Evolutionary conservation across 495 filamentous ascomycete genomes (phyloP).

Genomic region (Penicillium goetzii): DNA sequence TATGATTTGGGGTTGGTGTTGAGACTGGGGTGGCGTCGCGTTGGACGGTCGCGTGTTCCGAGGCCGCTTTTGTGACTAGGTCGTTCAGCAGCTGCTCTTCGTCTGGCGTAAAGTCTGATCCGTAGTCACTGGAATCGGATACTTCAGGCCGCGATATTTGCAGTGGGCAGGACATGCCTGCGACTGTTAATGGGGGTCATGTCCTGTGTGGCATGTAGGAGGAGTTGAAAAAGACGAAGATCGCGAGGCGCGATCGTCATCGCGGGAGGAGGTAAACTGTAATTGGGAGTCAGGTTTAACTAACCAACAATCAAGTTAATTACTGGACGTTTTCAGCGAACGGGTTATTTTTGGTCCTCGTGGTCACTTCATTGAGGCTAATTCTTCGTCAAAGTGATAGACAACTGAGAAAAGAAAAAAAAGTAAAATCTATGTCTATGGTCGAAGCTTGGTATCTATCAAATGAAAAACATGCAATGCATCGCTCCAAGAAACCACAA

Average conservation of each 20-base stretch:
- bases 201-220: conserved; percentile 19
- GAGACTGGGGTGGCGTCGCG: conserved; percentile 21
- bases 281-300: conserved; percentile 11
- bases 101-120: conserved; percentile 69
- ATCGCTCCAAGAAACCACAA: conserved; percentile 15
- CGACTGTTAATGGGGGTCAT: conserved; percentile 29
- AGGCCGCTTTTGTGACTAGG: conserved; percentile 43
- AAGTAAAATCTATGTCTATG: conserved; percentile 19
- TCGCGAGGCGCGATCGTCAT: conserved; percentile 20
- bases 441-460: conserved; percentile 28
- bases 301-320: background rate
- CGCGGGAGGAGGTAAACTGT: conserved; percentile 4
- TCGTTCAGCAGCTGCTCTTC: conserved; percentile 59
- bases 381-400: background rate
- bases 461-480: conserved; percentile 19
- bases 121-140: conserved; percentile 59
- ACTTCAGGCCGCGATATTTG: conserved; percentile 19
- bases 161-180: conserved; percentile 48
- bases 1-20: conserved; percentile 18
- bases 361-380: background rate
- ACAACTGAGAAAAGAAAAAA: background rate
- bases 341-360: background rate
- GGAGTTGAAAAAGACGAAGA: background rate
- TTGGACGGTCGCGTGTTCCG: conserved; percentile 30
- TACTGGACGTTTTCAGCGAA: conserved; percentile 8